Base-by-base conservation (phyloP, 2,329 filamentous ascomycete species). In the Sporothrix euskadiensis region DNA sequence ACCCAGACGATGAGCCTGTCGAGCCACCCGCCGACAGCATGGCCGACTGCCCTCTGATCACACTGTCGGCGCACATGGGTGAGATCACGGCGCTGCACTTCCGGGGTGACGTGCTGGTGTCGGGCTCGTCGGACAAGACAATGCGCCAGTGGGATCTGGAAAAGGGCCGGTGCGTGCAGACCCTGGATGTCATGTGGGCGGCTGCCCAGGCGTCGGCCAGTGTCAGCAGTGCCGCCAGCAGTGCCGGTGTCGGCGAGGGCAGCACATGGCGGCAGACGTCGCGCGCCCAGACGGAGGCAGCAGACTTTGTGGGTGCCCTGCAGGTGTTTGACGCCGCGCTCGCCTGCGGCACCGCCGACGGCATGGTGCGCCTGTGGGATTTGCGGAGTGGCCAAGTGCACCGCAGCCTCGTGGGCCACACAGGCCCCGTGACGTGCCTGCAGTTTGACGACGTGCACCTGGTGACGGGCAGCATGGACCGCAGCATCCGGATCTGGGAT, bases 401-500 rank as follows among this genome's bases (percentile, higher is more conserved):
- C 82, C 89, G 96, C 73, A 98, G 94, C 81, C 85, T 99, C 6
- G 94, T 99, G 10, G 96, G 96, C 2, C 96, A 99, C 80, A 99
- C 96, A 0, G 95, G 94, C 0, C 92, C 96, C 0, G 94, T 99
- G 72, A 98, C 96, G 4, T 94, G 93, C 79, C 84, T 99, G 77
- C 96, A 98, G 80, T 99, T 99, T 80, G 96, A 99, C 80, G 94
- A 98, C 79, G 90, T 97, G 47, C 94, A 98, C 82, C 84, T 99
- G 73, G 94, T 99, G 68, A 99, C 96, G 26, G 95, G 94, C 73
- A 97, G 94, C 82, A 83, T 92, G 79, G 96, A 99, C 82, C 88
- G 96, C 79, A 98, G 95, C 81, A 93, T 99, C 80, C 87, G 96
- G 94, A 98, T 99, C 80, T 99, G 96, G 96, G 96, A 99, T 83